Evolutionary conservation across 1,284 basidiomycete species (phyloP).

Genomic region (Chalciporus sp.): DNA sequence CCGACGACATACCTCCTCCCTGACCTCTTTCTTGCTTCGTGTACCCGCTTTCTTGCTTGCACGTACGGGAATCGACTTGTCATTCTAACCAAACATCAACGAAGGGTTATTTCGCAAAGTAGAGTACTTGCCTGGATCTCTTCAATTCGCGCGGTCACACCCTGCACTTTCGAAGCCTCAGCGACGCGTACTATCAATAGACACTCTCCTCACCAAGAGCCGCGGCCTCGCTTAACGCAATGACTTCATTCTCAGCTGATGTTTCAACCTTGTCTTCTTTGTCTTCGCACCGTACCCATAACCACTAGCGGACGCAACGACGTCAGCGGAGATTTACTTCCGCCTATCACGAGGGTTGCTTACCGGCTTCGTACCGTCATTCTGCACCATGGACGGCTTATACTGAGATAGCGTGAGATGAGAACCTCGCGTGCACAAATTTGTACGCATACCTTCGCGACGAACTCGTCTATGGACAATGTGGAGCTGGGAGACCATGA

Average conservation of each 20-base stretch:
- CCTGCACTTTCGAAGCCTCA: conserved; percentile 47
- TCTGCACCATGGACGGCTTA: conserved; percentile 73
- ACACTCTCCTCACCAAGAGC: conserved; percentile 43
- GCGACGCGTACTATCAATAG: background rate
- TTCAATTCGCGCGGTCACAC: conserved; percentile 57
- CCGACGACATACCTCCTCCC: conserved; percentile 54
- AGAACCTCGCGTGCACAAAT: background rate
- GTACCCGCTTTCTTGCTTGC: conserved; percentile 70
- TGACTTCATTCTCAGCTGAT: conserved; percentile 22
- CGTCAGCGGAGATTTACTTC: background rate
- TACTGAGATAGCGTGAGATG: conserved; percentile 43
- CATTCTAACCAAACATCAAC: conserved; percentile 47
- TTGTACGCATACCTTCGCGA: conserved; percentile 21
- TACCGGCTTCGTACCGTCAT: conserved; percentile 73
- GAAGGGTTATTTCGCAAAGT: background rate
- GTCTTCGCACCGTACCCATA: conserved; percentile 55
- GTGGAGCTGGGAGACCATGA: conserved; percentile 26
- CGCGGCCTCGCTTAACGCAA: conserved; percentile 50
- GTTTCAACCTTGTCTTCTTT: conserved; percentile 25
- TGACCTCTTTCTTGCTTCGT: conserved; percentile 72
- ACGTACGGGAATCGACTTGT: conserved; percentile 61
- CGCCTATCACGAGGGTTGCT: conserved; percentile 20
- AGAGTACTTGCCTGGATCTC: conserved; percentile 51
- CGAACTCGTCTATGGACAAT: conserved; percentile 24
- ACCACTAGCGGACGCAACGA: conserved; percentile 49